Base-by-base conservation (phyloP, 2,329 filamentous ascomycete genomes). In the Colletotrichum australisinense region DNA sequence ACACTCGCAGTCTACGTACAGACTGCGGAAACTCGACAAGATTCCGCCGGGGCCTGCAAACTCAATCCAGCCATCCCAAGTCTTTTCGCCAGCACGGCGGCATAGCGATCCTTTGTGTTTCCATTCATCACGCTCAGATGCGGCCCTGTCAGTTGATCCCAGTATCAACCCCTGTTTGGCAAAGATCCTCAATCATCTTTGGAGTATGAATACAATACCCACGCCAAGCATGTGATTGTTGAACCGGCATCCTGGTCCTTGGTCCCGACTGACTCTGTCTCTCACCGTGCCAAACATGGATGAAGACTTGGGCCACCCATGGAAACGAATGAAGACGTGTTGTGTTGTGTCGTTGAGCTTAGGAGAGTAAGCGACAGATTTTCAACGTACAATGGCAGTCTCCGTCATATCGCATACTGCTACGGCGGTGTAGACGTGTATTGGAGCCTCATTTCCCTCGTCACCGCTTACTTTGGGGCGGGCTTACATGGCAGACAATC, bases 151-250 rank as follows among this genome's bases (percentile, higher is more conserved):
- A 65, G 42, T 30, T 30, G 30, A 63, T 58, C 57, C 66, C 35
- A 30, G 24, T 62, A 28, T 52, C 58, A 56, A 56, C 32, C 55
- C 30, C 63, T 52, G 22, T 55, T 42, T 16, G 24, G 16, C 22
- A 26, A 38, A 19, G 3, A 24, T 22, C 32, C 26, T 19, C 42
- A 22, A 22, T 9, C 42, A 49, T 22, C 42, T 22, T 49, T 22
- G 19, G 19, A 4, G 7, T 11, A 53, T 42, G 30, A n/a, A 19
- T 24, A 9, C 4, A 42, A 42, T 32, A 16, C 52, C 38, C 11
- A 55, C 30, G 12, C 16, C 26, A 55, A n/a, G 55, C 70, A 73
- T 73, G 70, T 73, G 70, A 66, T 65, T 28, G 30, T 30, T 59
- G 42, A 55, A 49, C 24, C 53, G 53, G 30, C 8, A 38, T 19